Base-by-base conservation (phyloP, 2,329 filamentous ascomycete species). In the Curvularia sp. region DNA sequence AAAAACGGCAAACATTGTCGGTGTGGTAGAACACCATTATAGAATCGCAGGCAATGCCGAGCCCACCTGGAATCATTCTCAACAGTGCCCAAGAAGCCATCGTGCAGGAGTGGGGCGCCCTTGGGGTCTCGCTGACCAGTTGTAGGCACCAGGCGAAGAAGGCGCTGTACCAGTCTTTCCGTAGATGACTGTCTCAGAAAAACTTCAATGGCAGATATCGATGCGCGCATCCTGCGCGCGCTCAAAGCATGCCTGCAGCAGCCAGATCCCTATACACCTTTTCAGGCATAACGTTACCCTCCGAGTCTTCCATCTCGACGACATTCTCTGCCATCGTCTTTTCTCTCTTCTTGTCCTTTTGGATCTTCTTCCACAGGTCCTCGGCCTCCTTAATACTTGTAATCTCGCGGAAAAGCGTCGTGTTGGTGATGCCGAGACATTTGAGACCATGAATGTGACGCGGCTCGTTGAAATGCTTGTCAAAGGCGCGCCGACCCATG, bases 261-360 rank as follows among this genome's bases (percentile, higher is more conserved):
- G 92, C 90, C 78, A 98, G 80, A 83, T 99, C 95, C 66, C 93
- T 89, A 77, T 97, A 99, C 53, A 99, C 94, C 83, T 97, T 96
- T 80, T 97, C 93, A 0, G 96, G 95, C 95, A 99, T 99, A 56
- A 99, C 95, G 72, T 99, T 98, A 46, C 95, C 95, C 75, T 96
- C 91, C 0, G 87, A 91, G 77, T 99, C 95, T 82, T 99, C 95
- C 95, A 99, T 99, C 82, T 99, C 93, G 49, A 98, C 92, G 9
- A 99, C 86, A 59, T 90, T 92, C 38, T 94, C 92, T 43, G 90
- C 89, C 61, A 89, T 87, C 0, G 89, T 83, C 75, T 88, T 89
- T 63, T 87, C 87, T 77, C 87, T 89, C 83, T 91, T 92, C 78
- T 91, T 89, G 66, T 97, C 93, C 56, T 87, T 83, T 75, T 96